Evolutionary conservation across 768 basidiomycete species (phyloP).

Genomic region (Lentinus tigrinus): DNA sequence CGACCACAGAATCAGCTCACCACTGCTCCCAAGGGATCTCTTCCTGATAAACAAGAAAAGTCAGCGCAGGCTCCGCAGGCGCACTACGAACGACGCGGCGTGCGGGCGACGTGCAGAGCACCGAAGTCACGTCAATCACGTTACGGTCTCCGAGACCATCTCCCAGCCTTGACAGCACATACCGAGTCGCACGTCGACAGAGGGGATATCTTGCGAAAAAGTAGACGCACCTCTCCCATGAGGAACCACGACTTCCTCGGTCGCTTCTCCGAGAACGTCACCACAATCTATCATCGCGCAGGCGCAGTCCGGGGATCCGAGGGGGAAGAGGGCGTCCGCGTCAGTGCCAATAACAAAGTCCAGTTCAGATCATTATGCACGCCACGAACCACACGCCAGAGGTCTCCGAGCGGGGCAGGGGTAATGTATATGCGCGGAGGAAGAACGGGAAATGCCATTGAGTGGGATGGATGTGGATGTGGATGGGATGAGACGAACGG

Average conservation of each 20-base stretch:
- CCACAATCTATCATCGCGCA: constrained; percentile 49
- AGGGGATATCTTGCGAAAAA: not conserved
- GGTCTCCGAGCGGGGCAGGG: not conserved
- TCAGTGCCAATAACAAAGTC: not conserved
- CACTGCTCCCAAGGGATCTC: constrained; percentile 89
- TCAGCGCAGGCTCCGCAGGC: not conserved
- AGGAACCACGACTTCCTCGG: constrained; percentile 79
- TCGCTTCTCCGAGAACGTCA: constrained; percentile 76
- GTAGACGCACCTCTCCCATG: constrained; percentile 24
- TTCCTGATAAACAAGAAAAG: constrained; percentile 44
- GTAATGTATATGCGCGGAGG: not conserved
- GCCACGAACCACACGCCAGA: no score
- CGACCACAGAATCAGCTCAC: constrained; percentile 34
- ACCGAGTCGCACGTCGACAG: not conserved
- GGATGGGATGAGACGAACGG: not conserved
- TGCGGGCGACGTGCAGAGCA: not conserved
- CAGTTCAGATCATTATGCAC: not conserved
- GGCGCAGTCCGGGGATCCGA: not conserved
- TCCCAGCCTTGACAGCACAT: not conserved
- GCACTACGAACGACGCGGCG: not conserved
- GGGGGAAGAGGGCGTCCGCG: no score
- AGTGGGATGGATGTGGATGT: no score
- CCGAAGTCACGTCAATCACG: no score
- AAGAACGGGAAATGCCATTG: no score
- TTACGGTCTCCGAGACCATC: not conserved